Evolutionary conservation across 768 basidiomycete genomes (phyloP), one percentile per base, ranked within the genome.

Genomic region (Neoboletus magnificus): DNA sequence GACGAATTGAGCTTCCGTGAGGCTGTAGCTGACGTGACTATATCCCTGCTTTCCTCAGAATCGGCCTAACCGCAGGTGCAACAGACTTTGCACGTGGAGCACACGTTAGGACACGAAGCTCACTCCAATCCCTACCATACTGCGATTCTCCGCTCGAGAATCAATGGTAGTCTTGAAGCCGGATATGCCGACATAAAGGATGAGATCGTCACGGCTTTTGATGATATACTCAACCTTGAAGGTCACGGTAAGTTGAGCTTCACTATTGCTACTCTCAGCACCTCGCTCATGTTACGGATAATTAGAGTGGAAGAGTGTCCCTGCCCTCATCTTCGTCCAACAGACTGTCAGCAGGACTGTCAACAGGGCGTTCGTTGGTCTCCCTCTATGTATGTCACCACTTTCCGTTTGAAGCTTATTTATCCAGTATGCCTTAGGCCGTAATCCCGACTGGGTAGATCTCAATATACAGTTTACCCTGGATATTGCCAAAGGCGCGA

Each of bases 161-260:
- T 77, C 6, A 74, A 72, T 13, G 71, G 79, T 6, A 75, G 74
- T 48, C 64, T 83, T 12, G 69, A 62, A 2, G 54, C 50, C 4
- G 58, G 74, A 3, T 75, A 79, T 55, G 66, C 73, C 0, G 73
- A 75, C 25, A 61, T 83, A 10, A 70, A 66, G 7, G 75, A 79
- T 29, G 83, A 85, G 58, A 66, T 82, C 15, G 47, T 60, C 1
- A 51, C 61, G 0, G 70, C 82, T 0, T 76, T 81, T 50, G 61
- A 66, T 1, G 77, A 77, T 5, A 56, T 68, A 37, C 65, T 83
- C 11, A 35, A 56, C 18, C 53, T 62, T 20, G 47, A 29, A 16
- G 62, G 50, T 10, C 23, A 66, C 23, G 67, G 66, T 68, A 25
- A 55, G 45, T 16, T 18, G 8, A 30, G 3, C 12, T 23, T 43